These are phyloP conservation scores for Solanum neorickii DNA, from an alignment of 257 asterid species.

Conservation along the genomic window DNA sequence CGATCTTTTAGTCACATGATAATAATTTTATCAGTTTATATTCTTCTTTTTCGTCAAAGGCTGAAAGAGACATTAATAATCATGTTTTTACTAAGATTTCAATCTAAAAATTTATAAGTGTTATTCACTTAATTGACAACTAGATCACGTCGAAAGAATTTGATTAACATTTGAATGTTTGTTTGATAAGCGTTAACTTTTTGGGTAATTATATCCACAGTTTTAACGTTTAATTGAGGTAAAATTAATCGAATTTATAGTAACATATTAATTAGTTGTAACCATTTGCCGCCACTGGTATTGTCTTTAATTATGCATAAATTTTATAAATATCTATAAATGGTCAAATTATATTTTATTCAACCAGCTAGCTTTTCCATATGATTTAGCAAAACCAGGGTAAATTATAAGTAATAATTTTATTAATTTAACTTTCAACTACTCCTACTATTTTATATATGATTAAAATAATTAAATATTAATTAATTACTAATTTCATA, in stretches of 20 bases:
- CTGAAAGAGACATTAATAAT: neutral
- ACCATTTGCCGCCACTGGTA: neutral
- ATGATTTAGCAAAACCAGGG: neutral
- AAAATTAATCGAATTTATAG: neutral
- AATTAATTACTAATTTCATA: too few relatives aligned
- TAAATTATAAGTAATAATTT: neutral
- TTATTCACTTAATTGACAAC: neutral
- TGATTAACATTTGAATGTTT: neutral
- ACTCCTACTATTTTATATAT: too few relatives aligned
- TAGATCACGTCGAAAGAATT: neutral
- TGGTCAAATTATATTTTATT: neutral
- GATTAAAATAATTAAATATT: too few relatives aligned
- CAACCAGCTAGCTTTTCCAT: neutral
- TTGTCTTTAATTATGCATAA: neutral
- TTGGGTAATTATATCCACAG: neutral
- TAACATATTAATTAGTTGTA: neutral
- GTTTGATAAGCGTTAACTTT: neutral
- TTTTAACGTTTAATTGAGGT: neutral
- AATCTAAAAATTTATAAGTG: neutral
- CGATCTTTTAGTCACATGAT: too few relatives aligned
- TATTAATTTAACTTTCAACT: neutral
- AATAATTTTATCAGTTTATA: too few relatives aligned
- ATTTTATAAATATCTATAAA: neutral
- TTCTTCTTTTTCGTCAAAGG: neutral
- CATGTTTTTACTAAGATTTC: neutral